Evolutionary conservation across 495 filamentous ascomycete species (phyloP), one percentile per base, ranked within the genome.

Genomic region (Annulohypoxylon nitens): DNA sequence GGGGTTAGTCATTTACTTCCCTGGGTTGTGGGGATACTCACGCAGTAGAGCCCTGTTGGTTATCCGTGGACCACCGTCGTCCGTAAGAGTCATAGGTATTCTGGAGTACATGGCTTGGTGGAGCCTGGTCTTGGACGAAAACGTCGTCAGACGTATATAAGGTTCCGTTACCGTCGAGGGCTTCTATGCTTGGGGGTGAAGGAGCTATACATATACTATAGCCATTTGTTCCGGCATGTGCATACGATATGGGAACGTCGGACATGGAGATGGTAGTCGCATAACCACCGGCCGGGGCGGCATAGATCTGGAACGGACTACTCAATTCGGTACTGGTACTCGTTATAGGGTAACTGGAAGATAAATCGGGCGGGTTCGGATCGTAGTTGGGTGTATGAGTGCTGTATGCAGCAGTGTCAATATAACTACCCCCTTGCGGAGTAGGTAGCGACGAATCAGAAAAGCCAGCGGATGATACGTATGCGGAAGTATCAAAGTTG

Each of bases 1-100:
- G 36, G 18, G 16, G 41, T 71, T 16, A 71, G 57, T 48, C 11
- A 30, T 12, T 62, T 3, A 39, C 48, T 50, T 37, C 16, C 7
- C 34, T 30, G 7, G 12, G 25, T 5, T 11, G 0, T 7, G 8
- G 20, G 2, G 1, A 26, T 2, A 58, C 69, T 71, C 63, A 71
- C 69, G 18, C 39, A 18, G 11, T 48, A 20, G 69, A 71, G 5
- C 69, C 69, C 0, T 47, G 11, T 7, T 71, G 39, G 4, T 45
- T 67, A 3, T 55, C 11, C 0, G 23, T 34, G 0, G 69, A 71
- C 69, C 59, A 69, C 2, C 50, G 37, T 23, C 53, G 18, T 16
- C 8, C 14, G 0, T 5, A 25, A 2, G n/a, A 1, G 5, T 45
- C 0, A 20, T 12, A 23, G 11, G 53, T 1, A 4, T 41, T 34